phyloP scores from a whole-genome alignment of 1,284 basidiomycete genomes.

The Leccinum glutinopallens region DNA sequence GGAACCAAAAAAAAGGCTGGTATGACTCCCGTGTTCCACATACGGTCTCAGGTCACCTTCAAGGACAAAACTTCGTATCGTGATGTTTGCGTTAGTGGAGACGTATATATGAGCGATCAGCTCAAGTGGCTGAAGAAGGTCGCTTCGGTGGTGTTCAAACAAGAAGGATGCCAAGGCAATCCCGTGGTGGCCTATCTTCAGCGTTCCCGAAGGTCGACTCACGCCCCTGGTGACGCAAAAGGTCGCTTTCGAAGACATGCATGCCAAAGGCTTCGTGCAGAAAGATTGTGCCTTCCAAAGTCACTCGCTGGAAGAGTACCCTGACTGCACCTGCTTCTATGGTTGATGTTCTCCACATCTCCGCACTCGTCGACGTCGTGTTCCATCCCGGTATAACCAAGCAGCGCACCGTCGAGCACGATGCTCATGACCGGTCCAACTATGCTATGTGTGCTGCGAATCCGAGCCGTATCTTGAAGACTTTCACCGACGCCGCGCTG shows the following conservation, averaged over 20 bases:
- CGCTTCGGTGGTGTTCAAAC: slow-evolving; percentile 84
- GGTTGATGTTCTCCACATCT: slow-evolving; percentile 93
- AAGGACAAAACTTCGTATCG: slow-evolving; percentile 89
- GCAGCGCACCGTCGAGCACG: slow-evolving; percentile 97
- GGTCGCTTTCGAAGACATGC: slow-evolving; percentile 98
- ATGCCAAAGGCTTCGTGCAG: slow-evolving; percentile 92
- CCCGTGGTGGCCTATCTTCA: slow-evolving; percentile 93
- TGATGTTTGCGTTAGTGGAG: slow-evolving; percentile 81
- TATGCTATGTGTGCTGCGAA: slow-evolving; percentile 99
- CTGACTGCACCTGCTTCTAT: slow-evolving; percentile 88
- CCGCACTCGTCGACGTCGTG: slow-evolving; percentile 96
- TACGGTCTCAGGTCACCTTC: slow-evolving; percentile 85
- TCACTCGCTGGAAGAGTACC: slow-evolving; percentile 98
- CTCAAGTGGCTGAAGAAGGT: slow-evolving; percentile 88
- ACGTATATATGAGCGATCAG: slow-evolving; percentile 84
- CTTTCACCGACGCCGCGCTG: slow-evolving; percentile 91
- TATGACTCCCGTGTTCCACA: slow-evolving; percentile 86
- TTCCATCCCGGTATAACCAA: slow-evolving; percentile 99
- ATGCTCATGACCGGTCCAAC: slow-evolving; percentile 89
- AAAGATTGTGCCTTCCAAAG: slow-evolving; percentile 92
- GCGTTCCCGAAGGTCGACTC: slow-evolving; percentile 74
- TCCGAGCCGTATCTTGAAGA: slow-evolving; percentile 91
- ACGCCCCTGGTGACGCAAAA: slow-evolving; percentile 73
- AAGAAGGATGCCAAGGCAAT: slow-evolving; percentile 89
- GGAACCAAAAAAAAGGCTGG: slow-evolving; percentile 52